Evolutionary conservation across 345 rosid genomes (phyloP), one percentile per base, ranked within the genome.

Genomic region (Eucalyptus leucophloia): DNA sequence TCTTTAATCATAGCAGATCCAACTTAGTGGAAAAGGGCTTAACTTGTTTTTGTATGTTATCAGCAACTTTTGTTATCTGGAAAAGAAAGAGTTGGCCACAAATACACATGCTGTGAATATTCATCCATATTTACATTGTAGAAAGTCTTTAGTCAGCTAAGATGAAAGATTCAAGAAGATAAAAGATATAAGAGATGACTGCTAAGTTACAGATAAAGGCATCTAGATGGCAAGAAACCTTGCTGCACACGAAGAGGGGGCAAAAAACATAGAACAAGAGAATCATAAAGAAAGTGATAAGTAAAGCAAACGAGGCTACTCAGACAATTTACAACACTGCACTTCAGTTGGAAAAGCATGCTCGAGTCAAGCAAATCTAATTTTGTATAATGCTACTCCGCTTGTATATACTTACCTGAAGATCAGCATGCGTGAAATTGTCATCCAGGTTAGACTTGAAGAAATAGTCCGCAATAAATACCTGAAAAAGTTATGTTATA

Each of bases 381-480:
- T 77, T 77, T 40, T 80, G 67, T 18, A 17, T 51, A 19, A 53
- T 30, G 42, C 81, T 88, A 34, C 87, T 56, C 77, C 54, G 47
- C 89, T 86, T 89, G 96, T 51, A 87, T 51, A 87, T 67, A 44
- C 91, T 89, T 89, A 98, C 99, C 97, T 95, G 93, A 90, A 98
- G 93, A 87, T 97, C 96, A 15, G 98, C 97, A 53, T 81, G 89
- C 69, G 96, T 91, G 92, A 94, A 96, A 91, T 98, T 92, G 80
- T 94, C 96, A 51, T 96, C 92, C 91, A 98, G 90, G 89, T 93
- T 94, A 90, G 98, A 94, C 90, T 94, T 96, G 89, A 98, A 96
- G 91, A 96, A 96, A 93, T 96, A 98, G 93, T 98, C 99, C n/a
- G 94, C 92, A 90, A 97, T 96, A 94, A 96, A 97, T 86, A 96